Percentiles rank a stretch among this genome's conserved stretches.
These are phyloP conservation scores for Pythium brachiatum DNA, from an alignment of 352 stramenopile species.

Conservation along the genomic window DNA sequence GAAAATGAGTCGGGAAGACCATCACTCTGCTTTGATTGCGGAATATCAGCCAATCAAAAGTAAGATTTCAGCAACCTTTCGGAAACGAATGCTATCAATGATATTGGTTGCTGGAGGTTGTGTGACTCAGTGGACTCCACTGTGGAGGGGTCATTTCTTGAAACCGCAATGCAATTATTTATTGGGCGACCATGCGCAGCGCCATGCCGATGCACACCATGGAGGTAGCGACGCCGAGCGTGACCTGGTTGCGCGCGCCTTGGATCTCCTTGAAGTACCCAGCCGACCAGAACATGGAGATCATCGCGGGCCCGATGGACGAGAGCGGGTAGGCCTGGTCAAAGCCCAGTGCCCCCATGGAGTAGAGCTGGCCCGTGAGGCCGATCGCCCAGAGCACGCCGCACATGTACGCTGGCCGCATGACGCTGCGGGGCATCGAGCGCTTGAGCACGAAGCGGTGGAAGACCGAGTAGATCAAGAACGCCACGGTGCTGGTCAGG, in stretches of 20 bases:
- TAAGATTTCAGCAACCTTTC: not conserved
- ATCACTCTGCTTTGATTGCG: not conserved
- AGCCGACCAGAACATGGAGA: constrained; percentile 84
- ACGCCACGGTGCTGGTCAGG: constrained; percentile 67
- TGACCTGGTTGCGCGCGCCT: constrained; percentile 54
- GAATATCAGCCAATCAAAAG: constrained; percentile 3
- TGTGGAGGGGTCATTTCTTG: too few relatives aligned
- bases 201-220: constrained; percentile 73
- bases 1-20: constrained; percentile 13
- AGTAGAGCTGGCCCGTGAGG: constrained; percentile 67
- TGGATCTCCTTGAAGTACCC: constrained; percentile 84
- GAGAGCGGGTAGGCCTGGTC: constrained; percentile 81
- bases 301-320: constrained; percentile 76
- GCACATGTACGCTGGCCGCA: constrained; percentile 77
- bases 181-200: constrained; percentile 53
- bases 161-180: constrained; percentile 2
- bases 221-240: constrained; percentile 52
- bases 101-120: not conserved
- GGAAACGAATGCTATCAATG: not conserved
- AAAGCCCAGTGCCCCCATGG: constrained; percentile 70
- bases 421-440: constrained; percentile 78
- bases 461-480: constrained; percentile 76
- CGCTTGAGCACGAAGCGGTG: constrained; percentile 70
- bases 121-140: too few relatives aligned
- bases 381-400: constrained; percentile 74